Conservation (phyloP, 805 yeast genomes). For the Ogataea philodendri region DNA sequence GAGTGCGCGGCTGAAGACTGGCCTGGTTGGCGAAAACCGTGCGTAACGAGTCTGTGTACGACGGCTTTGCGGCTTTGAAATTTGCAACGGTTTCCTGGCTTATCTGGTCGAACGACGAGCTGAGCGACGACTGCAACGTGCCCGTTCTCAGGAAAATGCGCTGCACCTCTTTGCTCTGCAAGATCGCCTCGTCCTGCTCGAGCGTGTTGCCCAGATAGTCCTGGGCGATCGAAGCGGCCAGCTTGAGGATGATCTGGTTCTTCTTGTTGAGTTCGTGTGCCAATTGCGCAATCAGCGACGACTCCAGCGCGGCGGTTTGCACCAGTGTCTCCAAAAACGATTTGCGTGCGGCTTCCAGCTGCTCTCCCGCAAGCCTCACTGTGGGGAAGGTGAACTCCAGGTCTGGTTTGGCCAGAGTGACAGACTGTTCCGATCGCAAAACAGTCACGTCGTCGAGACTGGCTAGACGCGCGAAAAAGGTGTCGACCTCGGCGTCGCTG, state of each 20-base stretch:
- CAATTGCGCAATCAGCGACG: constrained; percentile 11
- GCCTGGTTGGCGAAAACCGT: constrained; percentile 1
- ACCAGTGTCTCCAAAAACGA: constrained; percentile 9
- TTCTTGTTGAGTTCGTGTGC: constrained; percentile 19
- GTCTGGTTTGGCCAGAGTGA: constrained; percentile 7
- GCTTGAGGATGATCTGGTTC: constrained; percentile 24
- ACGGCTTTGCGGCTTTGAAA: not conserved
- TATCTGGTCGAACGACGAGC: constrained; percentile 13
- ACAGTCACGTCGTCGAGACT: constrained; percentile 3
- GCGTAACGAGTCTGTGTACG: constrained; percentile 3
- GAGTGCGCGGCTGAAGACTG: not conserved
- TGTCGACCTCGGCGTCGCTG: constrained; percentile 6
- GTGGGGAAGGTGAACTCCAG: constrained; percentile 17
- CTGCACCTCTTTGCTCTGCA: constrained; percentile 19
- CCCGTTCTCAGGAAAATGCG: constrained; percentile 20
- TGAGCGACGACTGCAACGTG: constrained; percentile 14
- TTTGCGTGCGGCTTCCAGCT: not conserved
- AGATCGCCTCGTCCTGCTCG: constrained; percentile 19
- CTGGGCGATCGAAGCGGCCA: constrained; percentile 23
- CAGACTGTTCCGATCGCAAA: not conserved
- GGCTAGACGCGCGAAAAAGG: constrained; percentile 2
- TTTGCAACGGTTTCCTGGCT: constrained; percentile 1
- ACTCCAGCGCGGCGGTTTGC: constrained; percentile 13
- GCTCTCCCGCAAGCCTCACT: constrained; percentile 1
- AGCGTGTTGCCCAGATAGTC: constrained; percentile 20